Evolutionary conservation across 2,329 filamentous ascomycete species (phyloP), one percentile per base, ranked within the genome.

Genomic region (Alternaria triticina): DNA sequence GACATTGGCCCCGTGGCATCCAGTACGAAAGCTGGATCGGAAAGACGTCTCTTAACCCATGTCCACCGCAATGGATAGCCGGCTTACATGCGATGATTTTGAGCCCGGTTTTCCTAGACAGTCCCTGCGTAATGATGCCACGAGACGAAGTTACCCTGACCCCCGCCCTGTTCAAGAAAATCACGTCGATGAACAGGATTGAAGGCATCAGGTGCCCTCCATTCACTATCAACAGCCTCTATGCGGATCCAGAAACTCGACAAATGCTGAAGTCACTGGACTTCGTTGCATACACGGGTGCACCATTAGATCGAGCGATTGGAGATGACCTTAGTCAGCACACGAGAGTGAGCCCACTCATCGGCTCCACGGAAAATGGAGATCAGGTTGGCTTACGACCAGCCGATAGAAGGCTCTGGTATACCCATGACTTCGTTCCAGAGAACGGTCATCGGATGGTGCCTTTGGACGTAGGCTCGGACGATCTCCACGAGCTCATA

Each of bases 401-500:
- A 11, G 36, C 27, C 6, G 47, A 70, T 25, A 61, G 55, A 23
- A 70, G 51, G 44, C 58, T 69, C 13, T 72, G 65, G 70, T 51
- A 70, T 45, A 71, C 67, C 8, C 64, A 70, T 36, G 55, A 62
- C 12, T 72, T 61, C 20, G 58, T 68, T 6, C 67, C 68, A 11
- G 70, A 70, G 9, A 69, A 65, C 17, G 66, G 60, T 5, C 30
- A 58, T 52, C 54, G 40, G 11, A 68, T 70, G 63, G 58, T 62
- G 7, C 66, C 11, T 12, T 55, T 72, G 15, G 33, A 55, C 12
- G 62, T 67, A 36, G 36, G 20, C n/a, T 68, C 70, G 6, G 73
- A 73, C 1, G 72, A 65, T 6, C 59, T 79, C 12, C 76, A 78
- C 52, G 81, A 82, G 66, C 33, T 54, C 33, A 43, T 54, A 20